Percentiles rank a stretch among this genome's conserved stretches.
Conservation (phyloP, 805 yeast species). For the Saccharomycopsis sp. region DNA sequence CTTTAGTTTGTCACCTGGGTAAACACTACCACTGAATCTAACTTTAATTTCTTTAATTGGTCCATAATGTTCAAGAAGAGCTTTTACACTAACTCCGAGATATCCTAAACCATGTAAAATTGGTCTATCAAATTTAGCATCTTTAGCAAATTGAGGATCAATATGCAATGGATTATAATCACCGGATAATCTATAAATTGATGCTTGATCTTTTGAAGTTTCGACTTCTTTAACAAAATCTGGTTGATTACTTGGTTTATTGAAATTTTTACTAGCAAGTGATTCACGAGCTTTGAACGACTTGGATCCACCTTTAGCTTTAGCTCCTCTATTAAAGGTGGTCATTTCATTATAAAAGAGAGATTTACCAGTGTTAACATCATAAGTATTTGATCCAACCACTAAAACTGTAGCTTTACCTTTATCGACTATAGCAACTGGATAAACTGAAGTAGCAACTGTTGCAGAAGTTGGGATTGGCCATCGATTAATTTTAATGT, state of each 20-base stretch:
- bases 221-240: conserved; percentile 51
- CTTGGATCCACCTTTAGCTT: conserved; percentile 41
- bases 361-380: conserved; percentile 54
- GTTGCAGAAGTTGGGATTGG: conserved; percentile 69
- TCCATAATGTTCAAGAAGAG: conserved; percentile 72
- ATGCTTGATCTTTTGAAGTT: conserved; percentile 69
- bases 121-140: conserved; percentile 77
- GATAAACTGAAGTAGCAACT: conserved; percentile 49
- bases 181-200: conserved; percentile 83
- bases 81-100: conserved; percentile 73
- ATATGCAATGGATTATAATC: conserved; percentile 94
- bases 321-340: conserved; percentile 65
- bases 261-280: conserved; percentile 41
- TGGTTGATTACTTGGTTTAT: conserved; percentile 55
- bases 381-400: conserved; percentile 62
- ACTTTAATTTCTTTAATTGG: conserved; percentile 75
- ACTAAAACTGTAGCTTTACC: conserved; percentile 73
- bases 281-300: conserved; percentile 36
- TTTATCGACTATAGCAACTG: conserved; percentile 73
- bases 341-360: conserved; percentile 77
- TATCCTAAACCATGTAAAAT: conserved; percentile 89
- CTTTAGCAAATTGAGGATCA: conserved; percentile 83
- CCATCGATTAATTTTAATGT: conserved; percentile 60
- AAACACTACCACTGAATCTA: conserved; percentile 84
- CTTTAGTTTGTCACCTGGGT: conserved; percentile 84